A percentile compares a stretch with the other conserved stretches of the same genome.
Evolutionary conservation across 306 rosid species (phyloP).

Genomic region (Gillenia trifoliata): DNA sequence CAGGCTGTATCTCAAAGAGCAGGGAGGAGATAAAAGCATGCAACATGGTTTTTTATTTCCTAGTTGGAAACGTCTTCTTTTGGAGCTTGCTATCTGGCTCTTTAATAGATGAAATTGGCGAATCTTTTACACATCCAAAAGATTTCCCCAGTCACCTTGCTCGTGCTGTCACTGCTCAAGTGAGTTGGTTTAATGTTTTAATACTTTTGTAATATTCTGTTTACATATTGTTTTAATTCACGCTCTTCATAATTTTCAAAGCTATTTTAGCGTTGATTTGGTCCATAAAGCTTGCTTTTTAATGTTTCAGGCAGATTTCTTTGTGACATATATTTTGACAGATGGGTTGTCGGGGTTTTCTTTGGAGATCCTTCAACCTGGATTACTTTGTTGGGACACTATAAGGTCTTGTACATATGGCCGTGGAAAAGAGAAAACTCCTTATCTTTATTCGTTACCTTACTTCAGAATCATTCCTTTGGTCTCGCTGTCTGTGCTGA

Average conservation of each 20-base stretch:
- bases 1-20: conserved; percentile 79
- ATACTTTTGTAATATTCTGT: conserved; percentile 1
- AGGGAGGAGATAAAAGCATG: conserved; percentile 90
- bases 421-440: conserved; percentile 32
- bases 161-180: conserved; percentile 74
- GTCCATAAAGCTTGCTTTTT: background rate
- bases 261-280: background rate
- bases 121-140: conserved; percentile 59
- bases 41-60: conserved; percentile 91
- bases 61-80: conserved; percentile 87
- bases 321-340: conserved; percentile 79
- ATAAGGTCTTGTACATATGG: conserved; percentile 40
- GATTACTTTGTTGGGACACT: conserved; percentile 61
- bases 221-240: background rate
- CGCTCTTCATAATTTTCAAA: background rate
- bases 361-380: conserved; percentile 84
- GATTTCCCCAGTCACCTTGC: conserved; percentile 70
- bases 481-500: conserved; percentile 63
- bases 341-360: conserved; percentile 90
- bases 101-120: conserved; percentile 72
- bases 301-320: conserved; percentile 83
- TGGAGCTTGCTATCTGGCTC: conserved; percentile 86
- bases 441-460: conserved; percentile 76
- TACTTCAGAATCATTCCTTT: conserved; percentile 67
- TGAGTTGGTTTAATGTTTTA: conserved; percentile 27